Evolutionary conservation across 306 rosid genomes (phyloP), one percentile per base, ranked within the genome.

Genomic region (Cyclanthera cordifolia): DNA sequence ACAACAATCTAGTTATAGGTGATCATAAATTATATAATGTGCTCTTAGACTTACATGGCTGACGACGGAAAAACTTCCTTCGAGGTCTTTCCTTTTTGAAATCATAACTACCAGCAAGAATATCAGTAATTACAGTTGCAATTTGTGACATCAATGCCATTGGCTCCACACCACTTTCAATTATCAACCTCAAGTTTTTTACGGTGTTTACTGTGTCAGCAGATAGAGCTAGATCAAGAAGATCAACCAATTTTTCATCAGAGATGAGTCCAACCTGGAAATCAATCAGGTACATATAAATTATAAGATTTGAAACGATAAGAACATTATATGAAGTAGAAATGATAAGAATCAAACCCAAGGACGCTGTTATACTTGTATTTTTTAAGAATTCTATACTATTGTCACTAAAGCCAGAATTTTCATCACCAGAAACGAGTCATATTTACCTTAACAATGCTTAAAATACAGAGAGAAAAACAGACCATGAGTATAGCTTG

Each of bases 131-230:
- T 16, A 94, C 93, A 25, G 96, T 94, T 17, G 99, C 97, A 43
- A 94, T 96, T 74, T 94, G 99, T 70, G 99, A 88, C 97, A 94
- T 94, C 74, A 94, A 85, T 56, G 90, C 91, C 75, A 90, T 74
- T 63, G 99, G 97, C 70, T 94, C 99, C 47, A 94, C 99, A 55
- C 99, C 97, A 64, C 87, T 80, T 85, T 94, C 97, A 91, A 94
- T 94, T 74, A 94, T 88, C 74, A 81, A 81, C 76, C 99, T 82
- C 88, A 90, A 77, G 76, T 86, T 86, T 87, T 94, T 94, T 73
- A 94, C 97, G 0, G 99, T 94, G 78, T 94, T 90, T 15, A 88
- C 96, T 25, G 97, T 94, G 85, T 94, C 99, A 7, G 99, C 97
- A 15, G 97, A 94, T 55, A 94, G 78, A 48, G 99, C 96, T 83